phyloP scores from a whole-genome alignment of 78 protist genomes.

The Guillardia theta region DNA sequence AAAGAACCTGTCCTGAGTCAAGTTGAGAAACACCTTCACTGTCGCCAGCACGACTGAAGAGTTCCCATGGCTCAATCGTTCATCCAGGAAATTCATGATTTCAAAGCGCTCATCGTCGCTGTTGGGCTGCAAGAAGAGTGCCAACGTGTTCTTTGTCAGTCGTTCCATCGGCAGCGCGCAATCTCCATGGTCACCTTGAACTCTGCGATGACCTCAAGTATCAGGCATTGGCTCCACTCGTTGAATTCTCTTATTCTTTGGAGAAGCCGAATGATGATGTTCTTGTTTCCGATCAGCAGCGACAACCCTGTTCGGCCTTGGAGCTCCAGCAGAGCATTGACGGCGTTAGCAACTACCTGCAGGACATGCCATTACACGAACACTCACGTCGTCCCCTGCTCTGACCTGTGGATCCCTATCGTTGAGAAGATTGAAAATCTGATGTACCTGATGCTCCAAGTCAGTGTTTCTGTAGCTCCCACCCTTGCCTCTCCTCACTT shows the following conservation, averaged over 20 bases:
- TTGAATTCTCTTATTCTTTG: too few relatives aligned
- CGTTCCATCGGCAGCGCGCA: too few relatives aligned
- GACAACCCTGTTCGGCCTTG: not conserved
- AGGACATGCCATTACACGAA: too few relatives aligned
- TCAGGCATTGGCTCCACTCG: constrained; percentile 78
- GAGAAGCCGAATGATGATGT: not conserved
- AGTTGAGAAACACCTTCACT: constrained; percentile 72
- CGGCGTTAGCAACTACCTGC: constrained; percentile 75
- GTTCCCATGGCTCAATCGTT: constrained; percentile 72
- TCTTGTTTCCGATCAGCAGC: not conserved
- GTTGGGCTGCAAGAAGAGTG: not conserved
- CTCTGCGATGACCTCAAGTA: not conserved
- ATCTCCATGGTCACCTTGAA: too few relatives aligned
- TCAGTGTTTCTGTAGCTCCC: too few relatives aligned
- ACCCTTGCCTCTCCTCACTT: too few relatives aligned
- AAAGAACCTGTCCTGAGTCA: constrained; percentile 57
- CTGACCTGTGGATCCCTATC: constrained; percentile 72
- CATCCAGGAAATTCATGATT: constrained; percentile 76
- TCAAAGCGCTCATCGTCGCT: constrained; percentile 2
- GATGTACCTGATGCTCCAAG: too few relatives aligned
- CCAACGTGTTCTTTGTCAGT: too few relatives aligned
- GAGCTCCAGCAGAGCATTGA: constrained; percentile 59
- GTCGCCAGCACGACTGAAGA: constrained; percentile 77
- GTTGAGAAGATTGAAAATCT: constrained; percentile 61
- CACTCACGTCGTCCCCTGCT: too few relatives aligned